Base-by-base conservation (phyloP, 495 filamentous ascomycete species). In the Hyphodiscus hymeniophilus region DNA sequence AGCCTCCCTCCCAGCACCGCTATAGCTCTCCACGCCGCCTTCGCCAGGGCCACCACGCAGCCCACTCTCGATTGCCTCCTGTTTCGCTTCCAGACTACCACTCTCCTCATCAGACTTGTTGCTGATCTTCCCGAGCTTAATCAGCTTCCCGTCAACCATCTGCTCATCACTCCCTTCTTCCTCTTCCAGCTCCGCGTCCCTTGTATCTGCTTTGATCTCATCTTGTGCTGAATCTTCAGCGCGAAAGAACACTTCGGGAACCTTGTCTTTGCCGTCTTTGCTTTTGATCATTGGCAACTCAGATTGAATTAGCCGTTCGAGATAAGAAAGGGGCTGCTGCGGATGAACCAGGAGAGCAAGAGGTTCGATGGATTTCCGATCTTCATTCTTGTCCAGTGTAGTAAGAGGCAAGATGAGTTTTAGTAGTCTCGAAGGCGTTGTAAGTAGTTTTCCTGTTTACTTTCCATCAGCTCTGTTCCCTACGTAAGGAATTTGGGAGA, bases 261-360 rank as follows among this genome's bases (percentile, higher is more conserved):
- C 72, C 47, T 82, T 84, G 21, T 80, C 72, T 28, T 78, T 70
- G 15, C 74, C 77, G 38, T 70, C 55, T n/a, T 74, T 66, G 2
- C 73, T 65, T 38, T 64, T 69, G n/a, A 95, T 69, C 0, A 76
- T 74, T 0, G 90, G 87, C 0, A 96, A 60, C 63, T 96, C 90
- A 50, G 87, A 80, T 64, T 95, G 91, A 51, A 96, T 88, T 2
- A 97, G 69, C 2, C 85, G 82, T 63, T 95, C 89, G 33, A 95
- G 80, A 63, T 95, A 94, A 22, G 89, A 95, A 13, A 97, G 72
- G 0, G 91, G 90, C 62, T 97, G 90, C 55, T 92, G 86, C 0
- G 91, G 88, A 63, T 97, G 90, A 5, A 96, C 73, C 6, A 97
- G 77, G 1, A 97, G 78, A 6, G 89, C 89, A 6, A 96, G 77